A percentile compares a stretch with the other conserved stretches of the same genome.
These are phyloP conservation scores for Coprinellus aureogranulatus DNA, from an alignment of 768 basidiomycete species.

Conservation along the genomic window DNA sequence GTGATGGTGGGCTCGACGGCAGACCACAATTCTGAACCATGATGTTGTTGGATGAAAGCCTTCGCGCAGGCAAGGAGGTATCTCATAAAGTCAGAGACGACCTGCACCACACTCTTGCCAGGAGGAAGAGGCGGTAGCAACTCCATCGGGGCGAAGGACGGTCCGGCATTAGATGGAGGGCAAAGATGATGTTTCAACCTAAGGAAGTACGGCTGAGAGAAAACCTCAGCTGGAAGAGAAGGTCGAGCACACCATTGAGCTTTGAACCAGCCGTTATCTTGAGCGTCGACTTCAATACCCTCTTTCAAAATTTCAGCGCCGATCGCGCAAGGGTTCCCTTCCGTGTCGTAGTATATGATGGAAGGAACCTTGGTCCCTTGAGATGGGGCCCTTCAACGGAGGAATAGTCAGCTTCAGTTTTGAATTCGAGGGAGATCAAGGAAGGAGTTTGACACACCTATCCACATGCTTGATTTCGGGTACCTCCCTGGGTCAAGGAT, in stretches of 20 bases:
- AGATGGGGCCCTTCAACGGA: slow-evolving; percentile 27
- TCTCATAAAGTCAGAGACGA: slow-evolving; percentile 38
- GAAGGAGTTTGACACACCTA: slow-evolving; percentile 17
- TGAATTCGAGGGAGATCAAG: no score
- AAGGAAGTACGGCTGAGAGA: slow-evolving; percentile 3
- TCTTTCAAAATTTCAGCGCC: slow-evolving; percentile 40
- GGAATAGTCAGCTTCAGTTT: no score
- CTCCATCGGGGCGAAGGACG: not conserved
- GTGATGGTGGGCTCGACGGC: slow-evolving; percentile 32
- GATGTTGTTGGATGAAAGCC: slow-evolving; percentile 36
- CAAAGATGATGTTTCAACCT: slow-evolving; percentile 26
- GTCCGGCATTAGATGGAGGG: not conserved
- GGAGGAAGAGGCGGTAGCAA: not conserved
- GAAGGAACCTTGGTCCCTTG: slow-evolving; percentile 44
- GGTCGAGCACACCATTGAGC: slow-evolving; percentile 35
- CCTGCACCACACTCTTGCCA: slow-evolving; percentile 31
- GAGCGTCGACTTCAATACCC: slow-evolving; percentile 31
- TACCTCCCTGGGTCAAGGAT: slow-evolving; percentile 23
- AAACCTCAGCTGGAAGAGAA: not conserved
- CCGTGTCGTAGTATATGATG: slow-evolving; percentile 39
- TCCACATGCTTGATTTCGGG: slow-evolving; percentile 35
- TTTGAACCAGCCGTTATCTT: slow-evolving; percentile 32
- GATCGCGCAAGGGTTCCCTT: slow-evolving; percentile 30
- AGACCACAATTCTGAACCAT: slow-evolving; percentile 26
- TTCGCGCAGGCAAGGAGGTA: slow-evolving; percentile 37